Evolutionary conservation across 2,329 filamentous ascomycete genomes (phyloP), one percentile per base, ranked within the genome.

Genomic region (Fusarium xyrophilum): DNA sequence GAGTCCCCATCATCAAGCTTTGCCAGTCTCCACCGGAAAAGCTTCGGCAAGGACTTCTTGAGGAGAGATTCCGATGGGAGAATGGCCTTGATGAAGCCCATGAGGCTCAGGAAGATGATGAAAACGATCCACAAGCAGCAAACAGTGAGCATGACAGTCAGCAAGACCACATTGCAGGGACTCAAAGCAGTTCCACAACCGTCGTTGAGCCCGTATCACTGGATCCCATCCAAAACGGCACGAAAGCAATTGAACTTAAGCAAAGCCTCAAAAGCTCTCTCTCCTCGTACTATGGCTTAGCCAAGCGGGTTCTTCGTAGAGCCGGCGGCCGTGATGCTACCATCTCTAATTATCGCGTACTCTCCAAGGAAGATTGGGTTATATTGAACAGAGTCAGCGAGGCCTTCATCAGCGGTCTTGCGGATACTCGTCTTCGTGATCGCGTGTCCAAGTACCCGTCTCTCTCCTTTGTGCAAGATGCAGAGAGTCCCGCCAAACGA

Each of bases 1-100:
- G 93, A 65, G 91, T 97, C 6, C 93, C 93, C 0, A 96, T 97
- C 69, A 90, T 97, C 76, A 96, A 96, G 75, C 84, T 97, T 19
- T 97, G 93, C 73, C 85, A 95, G 76, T 85, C 81, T 42, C 93
- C 93, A 4, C 84, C 86, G 0, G 78, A 84, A 4, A 82, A 85
- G 59, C 82, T 96, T 3, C 85, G 85, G 17, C 76, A 81, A 13
- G 88, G 87, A 58, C 83, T 96, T 8, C 74, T 86, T 7, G 84
- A 88, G 35, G 90, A 91, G 72, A 86, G 91, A 10, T 79, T 82
- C 43, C 92, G 89, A 73, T 95, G 92, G 91, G 91, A 95, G 67
- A 84, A 79, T 44, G 87, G 82, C 44, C 82, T 79, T 51, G 81
- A 77, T 6, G 82, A 82, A 4, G 70, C 75, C 8, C 76, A 78